Evolutionary conservation across 305 asterid genomes (phyloP).

Genomic region (Fraxinus xanthoxyloides): DNA sequence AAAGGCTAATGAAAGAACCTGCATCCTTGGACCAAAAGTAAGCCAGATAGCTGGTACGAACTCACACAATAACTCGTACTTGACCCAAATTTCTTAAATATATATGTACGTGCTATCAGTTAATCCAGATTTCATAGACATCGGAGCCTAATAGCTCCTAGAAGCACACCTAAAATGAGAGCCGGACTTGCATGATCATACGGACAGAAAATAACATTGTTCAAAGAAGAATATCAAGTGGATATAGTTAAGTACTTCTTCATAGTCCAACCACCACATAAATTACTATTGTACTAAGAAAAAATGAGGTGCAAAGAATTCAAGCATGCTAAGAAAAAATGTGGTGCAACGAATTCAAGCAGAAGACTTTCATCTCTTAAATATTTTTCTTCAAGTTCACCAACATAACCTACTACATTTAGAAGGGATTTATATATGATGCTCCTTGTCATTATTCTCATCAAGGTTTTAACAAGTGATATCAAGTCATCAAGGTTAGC

Average conservation of each 20-base stretch:
- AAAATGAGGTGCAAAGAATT: background rate
- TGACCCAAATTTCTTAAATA: background rate
- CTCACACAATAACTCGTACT: background rate
- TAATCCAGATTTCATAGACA: background rate
- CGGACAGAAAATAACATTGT: background rate
- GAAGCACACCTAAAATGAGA: background rate
- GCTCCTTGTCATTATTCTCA: background rate
- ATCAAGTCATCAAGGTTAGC: slow-evolving; percentile 6
- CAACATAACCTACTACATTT: background rate
- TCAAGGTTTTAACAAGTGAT: background rate
- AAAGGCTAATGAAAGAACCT: background rate
- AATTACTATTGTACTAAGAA: background rate
- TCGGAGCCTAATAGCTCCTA: background rate
- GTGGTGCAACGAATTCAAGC: background rate
- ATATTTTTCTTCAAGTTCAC: background rate
- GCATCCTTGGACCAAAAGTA: background rate
- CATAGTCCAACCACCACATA: background rate
- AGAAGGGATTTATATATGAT: background rate
- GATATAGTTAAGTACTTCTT: background rate
- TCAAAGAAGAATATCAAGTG: background rate
- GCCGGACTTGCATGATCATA: background rate
- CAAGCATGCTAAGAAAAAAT: background rate
- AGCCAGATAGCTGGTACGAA: background rate
- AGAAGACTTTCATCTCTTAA: background rate
- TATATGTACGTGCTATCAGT: background rate